Evolutionary conservation across 2,329 filamentous ascomycete genomes (phyloP).

Genomic region (Ambrosiella cleistominuta): DNA sequence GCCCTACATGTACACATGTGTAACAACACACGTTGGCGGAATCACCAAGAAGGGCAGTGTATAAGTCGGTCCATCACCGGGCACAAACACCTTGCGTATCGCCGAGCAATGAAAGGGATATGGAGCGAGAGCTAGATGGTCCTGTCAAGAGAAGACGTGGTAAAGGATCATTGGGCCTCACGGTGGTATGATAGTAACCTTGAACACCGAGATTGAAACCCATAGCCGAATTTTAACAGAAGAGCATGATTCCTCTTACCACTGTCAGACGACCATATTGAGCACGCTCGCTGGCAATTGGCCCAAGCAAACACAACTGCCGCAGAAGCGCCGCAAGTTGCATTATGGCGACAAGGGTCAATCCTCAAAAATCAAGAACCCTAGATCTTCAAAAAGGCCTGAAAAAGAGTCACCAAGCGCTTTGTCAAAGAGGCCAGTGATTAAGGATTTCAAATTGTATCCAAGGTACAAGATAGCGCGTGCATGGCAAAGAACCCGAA

Average conservation of each 20-base stretch:
- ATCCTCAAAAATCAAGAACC: neutral
- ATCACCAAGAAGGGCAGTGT: neutral
- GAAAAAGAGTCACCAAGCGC: neutral
- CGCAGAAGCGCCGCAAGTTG: neutral
- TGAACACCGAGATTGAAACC: neutral
- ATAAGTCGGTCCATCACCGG: neutral
- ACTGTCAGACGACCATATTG: slow-evolving; percentile 5
- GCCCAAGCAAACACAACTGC: neutral
- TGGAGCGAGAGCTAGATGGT: neutral
- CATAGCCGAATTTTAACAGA: neutral
- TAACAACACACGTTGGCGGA: neutral
- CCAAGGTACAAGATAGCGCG: neutral
- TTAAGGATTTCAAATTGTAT: too few relatives aligned
- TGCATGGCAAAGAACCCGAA: neutral
- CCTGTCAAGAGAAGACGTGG: too few relatives aligned
- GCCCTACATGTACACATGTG: neutral
- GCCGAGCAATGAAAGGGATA: neutral
- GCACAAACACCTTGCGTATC: neutral
- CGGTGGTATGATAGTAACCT: slow-evolving; percentile 3
- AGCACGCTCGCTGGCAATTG: neutral
- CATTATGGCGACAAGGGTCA: neutral
- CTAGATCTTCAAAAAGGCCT: neutral
- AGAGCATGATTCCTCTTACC: neutral
- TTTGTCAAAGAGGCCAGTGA: neutral
- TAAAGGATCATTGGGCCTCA: neutral